Conservation (phyloP, 441 rosid genomes). For the Erodium moschatum region DNA sequence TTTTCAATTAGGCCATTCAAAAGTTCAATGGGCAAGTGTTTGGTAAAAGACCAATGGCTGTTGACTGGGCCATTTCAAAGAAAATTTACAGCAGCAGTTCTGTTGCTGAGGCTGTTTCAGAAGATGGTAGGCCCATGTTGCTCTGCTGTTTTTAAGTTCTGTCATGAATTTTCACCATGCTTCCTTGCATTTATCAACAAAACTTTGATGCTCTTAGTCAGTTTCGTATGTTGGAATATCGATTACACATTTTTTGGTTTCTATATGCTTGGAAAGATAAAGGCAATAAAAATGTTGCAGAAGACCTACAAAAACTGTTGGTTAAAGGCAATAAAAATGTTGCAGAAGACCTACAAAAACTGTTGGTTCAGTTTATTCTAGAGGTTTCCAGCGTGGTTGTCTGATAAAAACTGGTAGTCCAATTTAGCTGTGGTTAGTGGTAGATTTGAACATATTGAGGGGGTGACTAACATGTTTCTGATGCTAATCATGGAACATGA, state of each 20-base stretch:
- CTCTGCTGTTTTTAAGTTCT: not conserved
- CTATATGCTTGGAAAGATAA: not conserved
- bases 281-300: not conserved
- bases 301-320: too few species aligned
- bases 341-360: slow-evolving; percentile 1
- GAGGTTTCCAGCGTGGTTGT: not conserved
- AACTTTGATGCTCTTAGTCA: not conserved
- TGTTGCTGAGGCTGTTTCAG: slow-evolving; percentile 37
- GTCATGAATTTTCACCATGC: not conserved
- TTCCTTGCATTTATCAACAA: not conserved
- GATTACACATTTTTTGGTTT: not conserved
- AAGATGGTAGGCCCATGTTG: slow-evolving; percentile 41
- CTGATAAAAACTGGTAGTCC: not conserved
- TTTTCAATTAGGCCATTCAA: slow-evolving; percentile 56
- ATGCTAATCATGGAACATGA: not conserved
- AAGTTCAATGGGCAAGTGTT: slow-evolving; percentile 70
- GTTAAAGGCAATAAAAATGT: not conserved
- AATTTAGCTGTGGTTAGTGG: not conserved
- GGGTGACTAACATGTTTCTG: not conserved
- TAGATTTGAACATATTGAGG: not conserved
- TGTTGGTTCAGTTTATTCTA: not conserved
- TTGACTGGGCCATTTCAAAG: slow-evolving; percentile 95
- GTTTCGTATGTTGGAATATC: not conserved
- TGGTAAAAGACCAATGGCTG: slow-evolving; percentile 75
- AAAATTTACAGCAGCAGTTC: slow-evolving; percentile 50